Conservation (phyloP, 768 basidiomycete species). For the Naganishia friedmannii region DNA sequence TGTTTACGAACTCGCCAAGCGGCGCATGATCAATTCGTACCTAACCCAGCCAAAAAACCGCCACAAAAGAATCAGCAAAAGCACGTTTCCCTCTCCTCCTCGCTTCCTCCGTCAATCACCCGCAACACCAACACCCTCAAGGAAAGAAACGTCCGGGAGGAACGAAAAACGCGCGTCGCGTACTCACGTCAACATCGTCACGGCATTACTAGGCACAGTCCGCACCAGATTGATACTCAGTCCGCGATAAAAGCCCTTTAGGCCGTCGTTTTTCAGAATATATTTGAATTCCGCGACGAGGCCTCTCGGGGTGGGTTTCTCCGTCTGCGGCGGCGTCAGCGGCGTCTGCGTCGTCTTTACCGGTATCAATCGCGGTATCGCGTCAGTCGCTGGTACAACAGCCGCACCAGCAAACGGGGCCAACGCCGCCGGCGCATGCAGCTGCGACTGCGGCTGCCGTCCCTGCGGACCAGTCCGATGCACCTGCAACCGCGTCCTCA, state of each 20-base stretch:
- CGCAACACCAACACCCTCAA: constrained; percentile 32
- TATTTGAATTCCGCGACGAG: constrained; percentile 68
- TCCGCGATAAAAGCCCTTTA: constrained; percentile 86
- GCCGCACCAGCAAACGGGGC: too few relatives aligned
- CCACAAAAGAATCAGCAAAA: background rate
- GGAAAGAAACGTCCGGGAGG: background rate
- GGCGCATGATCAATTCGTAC: constrained; percentile 56
- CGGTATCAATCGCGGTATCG: too few relatives aligned
- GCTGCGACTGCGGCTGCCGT: too few relatives aligned
- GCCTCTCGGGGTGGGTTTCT: constrained; percentile 55
- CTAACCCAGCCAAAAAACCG: constrained; percentile 40
- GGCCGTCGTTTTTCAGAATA: constrained; percentile 77
- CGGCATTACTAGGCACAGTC: constrained; percentile 93
- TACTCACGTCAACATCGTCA: constrained; percentile 87
- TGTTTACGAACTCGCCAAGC: constrained; percentile 27
- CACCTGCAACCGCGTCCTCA: constrained; percentile 96
- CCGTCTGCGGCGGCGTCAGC: constrained; percentile 3
- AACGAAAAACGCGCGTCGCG: too few relatives aligned
- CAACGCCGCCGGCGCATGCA: too few relatives aligned
- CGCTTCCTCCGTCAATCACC: too few relatives aligned
- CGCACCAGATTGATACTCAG: constrained; percentile 88
- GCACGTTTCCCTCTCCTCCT: too few relatives aligned
- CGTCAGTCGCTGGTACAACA: too few relatives aligned
- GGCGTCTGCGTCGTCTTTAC: background rate
- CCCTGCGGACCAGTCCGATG: too few relatives aligned